Base-by-base conservation (phyloP, 371 early-diverging fungal species). In the Circinella minor region DNA sequence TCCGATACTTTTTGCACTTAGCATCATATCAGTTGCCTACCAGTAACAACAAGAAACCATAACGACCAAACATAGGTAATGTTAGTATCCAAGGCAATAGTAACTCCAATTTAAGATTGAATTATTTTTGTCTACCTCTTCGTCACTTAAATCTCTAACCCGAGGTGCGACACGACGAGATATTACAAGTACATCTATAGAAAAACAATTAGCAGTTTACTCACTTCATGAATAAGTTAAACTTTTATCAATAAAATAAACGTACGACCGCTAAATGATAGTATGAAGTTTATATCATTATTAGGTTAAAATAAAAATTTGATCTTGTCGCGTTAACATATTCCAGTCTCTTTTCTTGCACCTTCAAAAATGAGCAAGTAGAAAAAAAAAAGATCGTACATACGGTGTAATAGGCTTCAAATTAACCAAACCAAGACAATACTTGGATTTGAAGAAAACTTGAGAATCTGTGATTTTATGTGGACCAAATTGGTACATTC, bases 361-460 rank as follows among this genome's bases (percentile, higher is more conserved):
- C 43, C 43, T 43, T 43, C 43, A 43, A 27, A 0, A 11, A 43
- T 43, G 43, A 43, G 43, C 15, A 15, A 5, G 51, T 51, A 5
- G 1, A 13, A 51, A 51, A 13, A 17, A n/a, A n/a, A 51, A 6
- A 14, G 14, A 14, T 51, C 6, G 15, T 51, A 36, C 80, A 76
- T 88, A 90, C 82, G 92, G 92, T 0, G 89, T 86, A 46, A 95
- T 90, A 34, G 98, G 96, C 74, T 96, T 96, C 51, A 94, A 82
- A 72, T 96, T 96, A 55, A 96, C 96, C 13, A 97, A 78, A 0
- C 93, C 96, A 49, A 91, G 81, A 8, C 89, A 84, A 39, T 89
- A 81, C 54, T 84, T 79, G 2, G 95, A 88, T 65, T 85, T 80
- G 73, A 86, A 86, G 74, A 96, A 96, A 43, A 92, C 82, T 73